Conservation (phyloP, 2,329 filamentous ascomycete species). For the Aspergillus carbonarius region DNA sequence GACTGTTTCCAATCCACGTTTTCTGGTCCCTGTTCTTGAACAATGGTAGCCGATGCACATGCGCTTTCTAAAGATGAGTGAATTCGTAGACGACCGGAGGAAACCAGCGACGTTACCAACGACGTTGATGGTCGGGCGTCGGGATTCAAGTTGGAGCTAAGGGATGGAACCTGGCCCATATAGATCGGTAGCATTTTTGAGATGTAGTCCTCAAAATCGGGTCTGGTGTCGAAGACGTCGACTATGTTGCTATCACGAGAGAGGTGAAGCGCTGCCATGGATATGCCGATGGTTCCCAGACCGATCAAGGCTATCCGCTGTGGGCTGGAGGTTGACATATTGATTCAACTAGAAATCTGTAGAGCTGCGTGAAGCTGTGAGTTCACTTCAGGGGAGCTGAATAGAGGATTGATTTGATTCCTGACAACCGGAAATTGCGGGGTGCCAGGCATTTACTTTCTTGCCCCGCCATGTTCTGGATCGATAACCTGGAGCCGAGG, state of each 20-base stretch:
- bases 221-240: slow-evolving; percentile 53
- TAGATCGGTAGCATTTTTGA: slow-evolving; percentile 24
- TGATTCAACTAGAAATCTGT: neutral
- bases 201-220: slow-evolving; percentile 50
- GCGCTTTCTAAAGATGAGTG: slow-evolving; percentile 18
- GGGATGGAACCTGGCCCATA: slow-evolving; percentile 4
- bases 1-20: slow-evolving; percentile 51
- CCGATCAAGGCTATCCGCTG: slow-evolving; percentile 40
- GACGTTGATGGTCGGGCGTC: slow-evolving; percentile 1
- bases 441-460: neutral
- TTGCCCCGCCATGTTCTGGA: neutral
- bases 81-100: slow-evolving; percentile 18
- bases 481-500: neutral
- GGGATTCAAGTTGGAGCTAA: neutral
- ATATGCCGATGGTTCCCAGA: slow-evolving; percentile 54
- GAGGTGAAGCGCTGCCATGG: slow-evolving; percentile 49
- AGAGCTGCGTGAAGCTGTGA: neutral
- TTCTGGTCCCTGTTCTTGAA: slow-evolving; percentile 63
- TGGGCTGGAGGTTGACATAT: slow-evolving; percentile 11
- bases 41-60: slow-evolving; percentile 45
- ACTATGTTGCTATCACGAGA: slow-evolving; percentile 26
- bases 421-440: neutral
- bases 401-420: neutral
- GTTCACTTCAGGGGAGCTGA: too few relatives aligned
- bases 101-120: slow-evolving; percentile 10